Evolutionary conservation across 441 rosid species (phyloP), one percentile per base, ranked within the genome.

Genomic region (Adansonia madagascariensis): DNA sequence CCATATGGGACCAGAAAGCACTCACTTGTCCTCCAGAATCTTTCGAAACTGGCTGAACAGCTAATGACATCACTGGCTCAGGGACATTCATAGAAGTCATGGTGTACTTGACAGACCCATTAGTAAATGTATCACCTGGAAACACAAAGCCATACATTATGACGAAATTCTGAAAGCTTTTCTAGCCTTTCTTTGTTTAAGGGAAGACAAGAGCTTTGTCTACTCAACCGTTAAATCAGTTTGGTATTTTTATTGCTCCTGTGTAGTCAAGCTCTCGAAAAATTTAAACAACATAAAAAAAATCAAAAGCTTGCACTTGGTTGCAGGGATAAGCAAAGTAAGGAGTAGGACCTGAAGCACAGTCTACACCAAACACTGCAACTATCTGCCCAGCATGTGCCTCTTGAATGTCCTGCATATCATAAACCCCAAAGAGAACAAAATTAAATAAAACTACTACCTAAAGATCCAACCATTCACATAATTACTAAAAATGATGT

Each of bases 31-130:
- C 98, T 49, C 98, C 96, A 9, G 97, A 81, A 80, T 94, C 99
- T 82, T 97, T 97, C 61, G 98, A 91, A 85, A 94, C 95, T 4
- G 99, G 99, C 63, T 92, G 95, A 85, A 97, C 90, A 81, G 99
- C 99, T 77, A 97, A 84, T 17, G 99, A 94, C 98, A 97, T 94
- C 41, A 97, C 99, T 44, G 97, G 99, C 85, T 97, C 98, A 72
- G 99, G 99, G 56, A 97, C 98, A 87, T 86, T 92, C 99, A 97
- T 93, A 44, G 99, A 97, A 47, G 98, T 97, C 99, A 97, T 97
- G 71, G 99, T 97, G 82, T 97, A 97, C 84, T 74, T 91, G 71
- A 94, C 94, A 76, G 97, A 87, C 56, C 99, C 99, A 84, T 92
- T 92, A 14, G 99, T 94, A 84, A 97, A 97, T 66, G 99, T 93